phyloP scores from a whole-genome alignment of 345 rosid species.

The Bruguiera gymnorhiza region DNA sequence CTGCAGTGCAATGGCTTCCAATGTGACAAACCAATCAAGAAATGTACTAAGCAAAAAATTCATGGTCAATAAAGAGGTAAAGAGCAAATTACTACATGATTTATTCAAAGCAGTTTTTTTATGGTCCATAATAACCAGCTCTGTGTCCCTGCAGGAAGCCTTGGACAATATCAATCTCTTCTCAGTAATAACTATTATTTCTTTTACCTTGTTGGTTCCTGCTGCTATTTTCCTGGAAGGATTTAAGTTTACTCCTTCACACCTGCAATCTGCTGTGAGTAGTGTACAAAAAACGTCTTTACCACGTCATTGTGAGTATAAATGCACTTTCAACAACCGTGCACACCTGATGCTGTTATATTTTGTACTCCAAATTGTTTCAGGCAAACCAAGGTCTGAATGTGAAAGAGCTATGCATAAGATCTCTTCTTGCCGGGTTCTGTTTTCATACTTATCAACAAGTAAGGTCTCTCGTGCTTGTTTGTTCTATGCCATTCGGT shows the following conservation, averaged over 20 bases:
- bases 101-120: neutral
- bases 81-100: neutral
- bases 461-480: conserved; percentile 29
- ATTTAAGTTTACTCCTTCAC: conserved; percentile 58
- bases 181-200: conserved; percentile 69
- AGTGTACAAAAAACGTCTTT: neutral
- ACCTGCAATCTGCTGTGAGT: conserved; percentile 66
- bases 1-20: conserved; percentile 90
- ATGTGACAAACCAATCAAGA: conserved; percentile 82
- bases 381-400: conserved; percentile 66
- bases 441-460: conserved; percentile 83
- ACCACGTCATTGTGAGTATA: neutral
- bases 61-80: conserved; percentile 63
- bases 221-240: conserved; percentile 64
- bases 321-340: neutral
- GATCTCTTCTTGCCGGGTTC: conserved; percentile 64
- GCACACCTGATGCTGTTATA: neutral
- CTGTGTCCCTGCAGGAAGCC: conserved; percentile 43
- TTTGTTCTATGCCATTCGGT: neutral
- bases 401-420: conserved; percentile 47
- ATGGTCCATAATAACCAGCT: conserved; percentile 1
- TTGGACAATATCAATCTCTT: conserved; percentile 88
- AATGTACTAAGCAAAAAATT: conserved; percentile 79
- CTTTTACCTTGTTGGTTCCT: conserved; percentile 66
- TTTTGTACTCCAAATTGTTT: conserved; percentile 4